Evolutionary conservation across 148 eudicot species (phyloP).

Genomic region (Heliosperma pusillum): DNA sequence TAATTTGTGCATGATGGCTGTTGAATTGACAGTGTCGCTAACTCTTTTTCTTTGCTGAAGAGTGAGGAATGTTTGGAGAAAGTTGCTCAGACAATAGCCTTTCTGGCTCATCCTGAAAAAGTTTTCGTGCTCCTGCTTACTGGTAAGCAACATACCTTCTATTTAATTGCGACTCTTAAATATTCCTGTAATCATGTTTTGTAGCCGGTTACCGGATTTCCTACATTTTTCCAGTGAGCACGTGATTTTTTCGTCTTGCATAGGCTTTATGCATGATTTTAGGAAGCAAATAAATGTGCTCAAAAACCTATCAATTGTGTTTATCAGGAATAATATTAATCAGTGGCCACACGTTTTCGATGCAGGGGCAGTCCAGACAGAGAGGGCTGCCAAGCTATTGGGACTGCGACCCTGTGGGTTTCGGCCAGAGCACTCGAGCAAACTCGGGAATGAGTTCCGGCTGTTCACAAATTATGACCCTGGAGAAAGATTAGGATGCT

Average conservation of each 20-base stretch:
- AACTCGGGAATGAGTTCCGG: conserved; percentile 88
- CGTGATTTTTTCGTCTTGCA: background rate
- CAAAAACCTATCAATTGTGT: background rate
- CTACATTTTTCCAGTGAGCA: background rate
- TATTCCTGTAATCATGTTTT: background rate
- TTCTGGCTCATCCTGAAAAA: conserved; percentile 57
- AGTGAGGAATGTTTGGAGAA: conserved; percentile 90
- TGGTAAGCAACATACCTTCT: conserved; percentile 37
- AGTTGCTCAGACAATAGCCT: conserved; percentile 63
- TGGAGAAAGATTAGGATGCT: conserved; percentile 71
- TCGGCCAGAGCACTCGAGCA: conserved; percentile 80
- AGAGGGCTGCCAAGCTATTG: conserved; percentile 64
- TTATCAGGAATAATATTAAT: background rate
- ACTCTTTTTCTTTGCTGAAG: conserved; percentile 37
- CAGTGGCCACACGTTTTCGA: background rate
- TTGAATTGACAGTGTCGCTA: conserved; percentile 6
- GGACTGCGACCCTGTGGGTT: conserved; percentile 80
- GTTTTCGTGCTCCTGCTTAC: conserved; percentile 71
- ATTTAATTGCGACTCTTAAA: background rate
- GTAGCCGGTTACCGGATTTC: background rate
- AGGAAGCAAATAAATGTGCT: background rate
- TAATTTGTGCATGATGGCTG: background rate
- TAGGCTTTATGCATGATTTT: background rate
- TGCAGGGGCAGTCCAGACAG: conserved; percentile 82
- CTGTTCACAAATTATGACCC: conserved; percentile 90